Evolutionary conservation across 768 basidiomycete genomes (phyloP), one percentile per base, ranked within the genome.

Genomic region (Heimioporus sp.): DNA sequence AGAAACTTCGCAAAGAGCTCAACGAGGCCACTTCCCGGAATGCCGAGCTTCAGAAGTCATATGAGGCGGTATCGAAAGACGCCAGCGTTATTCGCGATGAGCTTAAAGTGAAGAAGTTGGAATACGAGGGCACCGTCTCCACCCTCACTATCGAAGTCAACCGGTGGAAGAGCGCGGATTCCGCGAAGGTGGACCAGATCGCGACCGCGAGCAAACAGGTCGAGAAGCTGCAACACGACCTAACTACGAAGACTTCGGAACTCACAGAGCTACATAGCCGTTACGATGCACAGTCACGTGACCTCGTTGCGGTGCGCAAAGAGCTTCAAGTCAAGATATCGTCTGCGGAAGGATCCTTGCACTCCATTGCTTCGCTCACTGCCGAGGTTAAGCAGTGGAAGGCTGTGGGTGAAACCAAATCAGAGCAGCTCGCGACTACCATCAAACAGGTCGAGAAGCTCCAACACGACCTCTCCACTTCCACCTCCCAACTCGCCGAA

Each of bases 1-100:
- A 32, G 10, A 38, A 47, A n/a, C 57, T 57, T 49, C 45, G 48
- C 34, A 17, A 10, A 11, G 41, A 44, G 15, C 42, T 57, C 12
- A 30, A 13, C 2, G 17, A 2, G 2, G 24, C 41, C 12, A 49
- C 45, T 13, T 39, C 55, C 47, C 45, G 41, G 41, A 46, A 49
- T 6, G 32, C 37, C 1, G 44, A 46, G n/a, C 37, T 57, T 21
- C 47, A 52, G 40, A 49, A 10, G n/a, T 46, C 17, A 19, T 34
- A 32, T 16, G 56, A 51, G 15, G 40, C 16, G 11, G 2, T 49
- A 31, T 52, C 51, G 10, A 44, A 13, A 13, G 41, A 49, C 28
- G 12, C 42, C 24, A 40, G 35, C 20, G 20, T 20, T 3, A 5
- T 30, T 21, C 39, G 17, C 5, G 49, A 56, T 2, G 31, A 57